Evolutionary conservation across 208 protist species (phyloP), one percentile per base, ranked within the genome.

Genomic region (Acanthamoeba divionensis): DNA sequence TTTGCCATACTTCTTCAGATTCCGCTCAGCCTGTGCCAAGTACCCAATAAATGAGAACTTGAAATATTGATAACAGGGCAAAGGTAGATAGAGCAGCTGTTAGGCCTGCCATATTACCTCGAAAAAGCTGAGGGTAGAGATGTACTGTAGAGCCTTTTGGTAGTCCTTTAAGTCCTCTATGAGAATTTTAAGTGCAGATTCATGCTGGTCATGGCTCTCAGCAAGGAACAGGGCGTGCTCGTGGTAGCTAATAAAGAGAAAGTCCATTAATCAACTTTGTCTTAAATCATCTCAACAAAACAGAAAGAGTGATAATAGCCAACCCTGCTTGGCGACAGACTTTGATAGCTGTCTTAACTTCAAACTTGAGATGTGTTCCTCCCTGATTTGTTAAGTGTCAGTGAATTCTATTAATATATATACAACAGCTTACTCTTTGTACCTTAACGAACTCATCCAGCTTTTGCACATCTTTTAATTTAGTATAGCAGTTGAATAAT

Each of bases 401-500:
- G 50, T 4, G 6, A 66, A 26, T 29, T 21, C 50, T 29, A 47
- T 6, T 26, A 15, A 7, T 36, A 44, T 9, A 57, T 60, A 60
- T 60, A 21, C n/a, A 26, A 26, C n/a, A 21, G 52, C n/a, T 60
- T 21, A 48, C 29, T 13, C 62, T 54, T 29, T 93, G 91, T 71
- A 88, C 91, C 86, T 95, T 96, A 77, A 99, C 96, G 67, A 99
- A 99, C 29, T 94, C 94, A 33, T 95, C 93, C 5, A 99, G 91
- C 67, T 97, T 96, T 38, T 85, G 92, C 12, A 94, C 96, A 55
- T 99, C 96, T 65, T 97, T 97, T 21, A 98, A 93, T 86, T 98
- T 98, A 33, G 97, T 98, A 94, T 99, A 99, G 92, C 97, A 98
- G 75, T 98, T 98, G 8, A 99, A 93, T 10, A 99, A 93, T 21